Base-by-base conservation (phyloP, 148 eudicot species). In the Drosera capensis region DNA sequence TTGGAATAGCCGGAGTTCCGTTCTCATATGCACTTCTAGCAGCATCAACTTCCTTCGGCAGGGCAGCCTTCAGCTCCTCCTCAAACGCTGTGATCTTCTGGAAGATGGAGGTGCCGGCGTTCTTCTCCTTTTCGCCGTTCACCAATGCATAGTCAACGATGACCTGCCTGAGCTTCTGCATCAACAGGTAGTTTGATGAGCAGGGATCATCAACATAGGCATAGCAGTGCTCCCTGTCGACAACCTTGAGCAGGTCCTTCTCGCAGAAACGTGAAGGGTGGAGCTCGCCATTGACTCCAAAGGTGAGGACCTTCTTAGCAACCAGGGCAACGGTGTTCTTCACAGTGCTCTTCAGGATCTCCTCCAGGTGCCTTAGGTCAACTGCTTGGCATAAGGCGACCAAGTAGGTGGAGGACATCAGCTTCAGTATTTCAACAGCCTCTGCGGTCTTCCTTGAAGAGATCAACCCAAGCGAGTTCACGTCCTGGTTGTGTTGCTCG, bases 311-410 rank as follows among this genome's bases (percentile, higher is more conserved):
- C 14, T 11, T 34, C 14, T 34, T 34, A 34, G 38, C 38, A 5
- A 34, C 38, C 5, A 9, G 38, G 38, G 9, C 14, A 34, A 34
- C n/a, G 14, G 38, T 34, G 38, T 34, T 34, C 38, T 34, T 34
- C 38, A 34, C 38, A 9, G 38, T 1, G 38, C 2, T 11, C 38
- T 34, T 34, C n/a, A 34, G n/a, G 14, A 9, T 34, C 38, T 34
- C 38, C 38, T 34, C 38, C 14, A 34, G 14, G 14, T 34, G 38
- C 38, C 38, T 34, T 15, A 34, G n/a, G 38, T 34, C 38, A 34
- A 34, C n/a, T 4, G 38, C 38, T 34, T 34, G 38, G 38, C 38
- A 34, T 34, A 34, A 34, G 6, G 38, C 38, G n/a, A 34, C 38
- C 3, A 34, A 11, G 13, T 4, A 34, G n/a, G 38, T 34, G n/a